Percentiles rank a stretch among this genome's conserved stretches.
Conservation (phyloP, 345 rosid species). For the Salix purpurea region DNA sequence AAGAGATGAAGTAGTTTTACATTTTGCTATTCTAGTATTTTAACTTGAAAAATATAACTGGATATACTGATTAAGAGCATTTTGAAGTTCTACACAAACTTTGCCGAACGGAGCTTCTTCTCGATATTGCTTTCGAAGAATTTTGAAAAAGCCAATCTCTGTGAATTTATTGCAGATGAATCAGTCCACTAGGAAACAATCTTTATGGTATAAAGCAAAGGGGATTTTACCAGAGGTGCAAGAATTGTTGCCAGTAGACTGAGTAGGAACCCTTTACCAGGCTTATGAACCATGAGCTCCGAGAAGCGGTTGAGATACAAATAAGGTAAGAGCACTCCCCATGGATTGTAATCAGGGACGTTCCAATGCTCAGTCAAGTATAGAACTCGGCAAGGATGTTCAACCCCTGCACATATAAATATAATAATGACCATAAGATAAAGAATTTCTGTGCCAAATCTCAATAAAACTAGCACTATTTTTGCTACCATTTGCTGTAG, state of each 20-base stretch:
- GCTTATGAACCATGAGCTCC: slow-evolving; percentile 48
- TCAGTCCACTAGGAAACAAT: neutral
- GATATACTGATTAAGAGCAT: too few relatives aligned
- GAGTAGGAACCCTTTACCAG: slow-evolving; percentile 39
- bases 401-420: slow-evolving; percentile 18
- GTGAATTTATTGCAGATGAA: neutral
- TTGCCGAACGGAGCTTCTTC: slow-evolving; percentile 28
- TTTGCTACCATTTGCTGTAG: slow-evolving; percentile 27
- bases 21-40: too few relatives aligned
- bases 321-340: slow-evolving; percentile 34
- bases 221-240: slow-evolving; percentile 31
- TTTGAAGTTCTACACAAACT: too few relatives aligned
- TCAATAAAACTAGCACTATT: neutral
- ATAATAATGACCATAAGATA: too few relatives aligned
- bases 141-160: slow-evolving; percentile 36
- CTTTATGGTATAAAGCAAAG: too few relatives aligned
- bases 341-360: slow-evolving; percentile 38
- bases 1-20: too few relatives aligned
- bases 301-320: slow-evolving; percentile 42
- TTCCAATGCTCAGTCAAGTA: slow-evolving; percentile 41
- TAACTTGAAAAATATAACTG: too few relatives aligned
- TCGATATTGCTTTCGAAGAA: slow-evolving; percentile 31
- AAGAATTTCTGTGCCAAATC: too few relatives aligned
- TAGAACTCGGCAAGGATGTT: slow-evolving; percentile 35
- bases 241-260: slow-evolving; percentile 34